These are phyloP conservation scores for Inonotus obliquus DNA, from an alignment of 1,284 basidiomycete genomes.

Conservation along the genomic window DNA sequence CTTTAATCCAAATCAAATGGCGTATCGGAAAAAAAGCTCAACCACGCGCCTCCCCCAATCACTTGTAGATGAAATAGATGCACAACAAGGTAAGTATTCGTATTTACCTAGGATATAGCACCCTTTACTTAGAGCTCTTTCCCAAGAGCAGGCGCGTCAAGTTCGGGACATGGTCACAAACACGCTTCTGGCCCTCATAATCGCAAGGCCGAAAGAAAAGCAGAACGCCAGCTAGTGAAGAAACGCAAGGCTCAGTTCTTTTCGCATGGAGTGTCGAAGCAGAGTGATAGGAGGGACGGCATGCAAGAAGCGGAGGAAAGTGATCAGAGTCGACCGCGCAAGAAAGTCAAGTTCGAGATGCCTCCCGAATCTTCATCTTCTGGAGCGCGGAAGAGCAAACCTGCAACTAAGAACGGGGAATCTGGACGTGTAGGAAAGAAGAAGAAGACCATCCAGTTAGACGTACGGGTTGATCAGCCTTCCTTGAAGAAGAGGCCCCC, in stretches of 20 bases:
- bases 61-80: conserved; percentile 10
- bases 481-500: neutral
- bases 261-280: neutral
- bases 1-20: neutral
- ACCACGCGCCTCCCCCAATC: conserved; percentile 11
- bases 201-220: conserved; percentile 14
- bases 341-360: conserved; percentile 2
- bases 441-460: neutral
- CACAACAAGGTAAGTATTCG: conserved; percentile 1
- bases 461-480: neutral
- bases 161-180: neutral
- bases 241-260: conserved; percentile 14
- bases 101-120: neutral
- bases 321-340: neutral
- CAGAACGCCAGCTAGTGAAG: conserved; percentile 11
- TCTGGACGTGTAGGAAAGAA: neutral
- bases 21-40: neutral
- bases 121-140: neutral
- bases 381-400: neutral
- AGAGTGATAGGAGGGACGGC: neutral
- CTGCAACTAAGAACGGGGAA: neutral
- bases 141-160: neutral
- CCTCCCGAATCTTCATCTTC: neutral
- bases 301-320: neutral
- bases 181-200: neutral